These are phyloP conservation scores for Aspergillus cristatus DNA, from an alignment of 495 filamentous ascomycete species.

Conservation along the genomic window DNA sequence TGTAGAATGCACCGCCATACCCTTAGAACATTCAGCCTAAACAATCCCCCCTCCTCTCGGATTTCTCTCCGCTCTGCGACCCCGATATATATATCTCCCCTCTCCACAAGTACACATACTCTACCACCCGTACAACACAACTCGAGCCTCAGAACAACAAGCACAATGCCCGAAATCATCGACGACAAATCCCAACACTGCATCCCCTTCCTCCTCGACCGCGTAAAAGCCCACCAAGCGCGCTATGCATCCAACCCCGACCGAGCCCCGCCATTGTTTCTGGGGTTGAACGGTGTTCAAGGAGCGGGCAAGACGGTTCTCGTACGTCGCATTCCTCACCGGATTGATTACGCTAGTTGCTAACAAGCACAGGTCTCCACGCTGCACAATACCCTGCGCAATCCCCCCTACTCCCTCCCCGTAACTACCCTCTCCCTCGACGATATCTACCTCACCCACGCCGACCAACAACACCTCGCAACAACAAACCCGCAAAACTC, in stretches of 20 bases:
- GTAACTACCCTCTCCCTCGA: conserved; percentile 80
- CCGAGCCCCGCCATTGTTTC: conserved; percentile 46
- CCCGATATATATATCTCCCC: too few species aligned
- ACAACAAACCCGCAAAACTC: conserved; percentile 55
- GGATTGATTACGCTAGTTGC: conserved; percentile 7
- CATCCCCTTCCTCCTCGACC: conserved; percentile 73
- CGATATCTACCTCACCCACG: conserved; percentile 77
- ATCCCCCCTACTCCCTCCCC: conserved; percentile 56
- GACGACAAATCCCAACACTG: conserved; percentile 85
- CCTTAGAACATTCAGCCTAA: background rate
- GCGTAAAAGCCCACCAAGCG: conserved; percentile 43
- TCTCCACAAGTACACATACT: background rate
- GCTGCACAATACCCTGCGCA: conserved; percentile 55
- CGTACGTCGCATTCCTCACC: conserved; percentile 30
- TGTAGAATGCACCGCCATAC: too few species aligned
- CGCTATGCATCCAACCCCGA: conserved; percentile 19
- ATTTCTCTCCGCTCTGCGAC: too few species aligned
- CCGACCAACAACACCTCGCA: conserved; percentile 59
- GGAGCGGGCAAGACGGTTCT: conserved; percentile 89
- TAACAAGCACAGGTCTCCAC: conserved; percentile 43
- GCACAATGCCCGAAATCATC: conserved; percentile 45
- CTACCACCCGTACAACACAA: too few species aligned
- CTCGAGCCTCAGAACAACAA: too few species aligned
- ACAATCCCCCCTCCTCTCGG: too few species aligned
- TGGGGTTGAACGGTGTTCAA: conserved; percentile 61